These are phyloP conservation scores for Cryptosporidium sp. DNA, from an alignment of 169 alveolate genomes.

Conservation along the genomic window DNA sequence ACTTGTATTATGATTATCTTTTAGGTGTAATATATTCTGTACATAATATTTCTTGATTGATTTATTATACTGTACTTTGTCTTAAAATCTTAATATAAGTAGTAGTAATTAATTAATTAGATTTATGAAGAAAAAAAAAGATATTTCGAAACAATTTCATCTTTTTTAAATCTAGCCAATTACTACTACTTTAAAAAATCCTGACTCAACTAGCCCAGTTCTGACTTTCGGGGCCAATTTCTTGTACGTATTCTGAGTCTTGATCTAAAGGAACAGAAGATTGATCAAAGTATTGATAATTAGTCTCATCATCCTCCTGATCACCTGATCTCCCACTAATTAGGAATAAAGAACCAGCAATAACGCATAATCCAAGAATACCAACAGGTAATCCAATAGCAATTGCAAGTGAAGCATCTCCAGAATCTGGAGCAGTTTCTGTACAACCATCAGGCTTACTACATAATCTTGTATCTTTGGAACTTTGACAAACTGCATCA, in stretches of 20 bases:
- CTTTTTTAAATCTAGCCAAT: no score
- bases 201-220: conserved; percentile 49
- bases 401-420: conserved; percentile 18
- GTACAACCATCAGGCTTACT: conserved; percentile 49
- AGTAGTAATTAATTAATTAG: no score
- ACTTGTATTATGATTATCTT: background rate
- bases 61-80: background rate
- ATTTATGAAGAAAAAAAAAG: no score
- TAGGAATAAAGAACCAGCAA: conserved; percentile 11
- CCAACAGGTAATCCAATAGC: conserved; percentile 70
- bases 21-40: background rate
- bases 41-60: no score
- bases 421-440: conserved; percentile 43
- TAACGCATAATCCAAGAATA: conserved; percentile 28
- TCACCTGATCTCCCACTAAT: background rate
- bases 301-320: conserved; percentile 46
- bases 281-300: conserved; percentile 51
- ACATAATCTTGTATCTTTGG: conserved; percentile 25
- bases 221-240: conserved; percentile 63
- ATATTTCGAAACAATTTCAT: no score
- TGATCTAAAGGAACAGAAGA: background rate
- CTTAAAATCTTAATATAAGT: no score
- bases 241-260: conserved; percentile 42
- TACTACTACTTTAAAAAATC: no score
- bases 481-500: conserved; percentile 45